A percentile compares a stretch with the other conserved stretches of the same genome.
Evolutionary conservation across 129 eudicot species (phyloP).

Genomic region (Arctium lappa): DNA sequence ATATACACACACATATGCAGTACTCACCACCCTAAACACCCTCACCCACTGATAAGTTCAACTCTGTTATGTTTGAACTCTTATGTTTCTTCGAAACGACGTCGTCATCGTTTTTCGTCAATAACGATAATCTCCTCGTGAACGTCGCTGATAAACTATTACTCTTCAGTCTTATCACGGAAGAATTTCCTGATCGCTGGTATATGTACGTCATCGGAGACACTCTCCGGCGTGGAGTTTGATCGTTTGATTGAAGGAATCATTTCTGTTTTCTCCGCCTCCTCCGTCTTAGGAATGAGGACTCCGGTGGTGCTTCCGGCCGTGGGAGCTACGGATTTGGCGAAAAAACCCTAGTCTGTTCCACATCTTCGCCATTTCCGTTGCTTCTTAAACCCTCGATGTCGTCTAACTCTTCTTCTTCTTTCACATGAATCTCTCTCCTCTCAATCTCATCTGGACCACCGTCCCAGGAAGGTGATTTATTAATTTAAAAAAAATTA

Average conservation of each 20-base stretch:
- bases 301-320: slow-evolving; percentile 66
- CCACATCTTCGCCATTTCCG: slow-evolving; percentile 11
- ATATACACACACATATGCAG: no score
- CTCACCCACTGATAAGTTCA: slow-evolving; percentile 40
- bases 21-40: no score
- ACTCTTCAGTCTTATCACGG: slow-evolving; percentile 44
- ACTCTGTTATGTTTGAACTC: slow-evolving; percentile 57
- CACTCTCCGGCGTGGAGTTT: slow-evolving; percentile 37
- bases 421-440: slow-evolving; percentile 9
- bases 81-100: slow-evolving; percentile 15
- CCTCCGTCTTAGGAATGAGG: not conserved
- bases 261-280: slow-evolving; percentile 9
- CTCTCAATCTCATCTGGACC: slow-evolving; percentile 19
- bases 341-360: slow-evolving; percentile 22
- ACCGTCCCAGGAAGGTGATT: not conserved
- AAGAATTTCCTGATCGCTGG: slow-evolving; percentile 51
- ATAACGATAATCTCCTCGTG: slow-evolving; percentile 52
- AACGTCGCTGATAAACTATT: slow-evolving; percentile 63
- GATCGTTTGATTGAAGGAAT: slow-evolving; percentile 33
- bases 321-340: slow-evolving; percentile 59
- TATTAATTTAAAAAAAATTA: no score
- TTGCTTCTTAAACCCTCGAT: slow-evolving; percentile 16
- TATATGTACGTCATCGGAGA: not conserved
- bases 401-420: not conserved
- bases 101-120: slow-evolving; percentile 29